These are phyloP conservation scores for Plectosphaerella sp. DNA, from an alignment of 2,329 filamentous ascomycete species.

Conservation along the genomic window DNA sequence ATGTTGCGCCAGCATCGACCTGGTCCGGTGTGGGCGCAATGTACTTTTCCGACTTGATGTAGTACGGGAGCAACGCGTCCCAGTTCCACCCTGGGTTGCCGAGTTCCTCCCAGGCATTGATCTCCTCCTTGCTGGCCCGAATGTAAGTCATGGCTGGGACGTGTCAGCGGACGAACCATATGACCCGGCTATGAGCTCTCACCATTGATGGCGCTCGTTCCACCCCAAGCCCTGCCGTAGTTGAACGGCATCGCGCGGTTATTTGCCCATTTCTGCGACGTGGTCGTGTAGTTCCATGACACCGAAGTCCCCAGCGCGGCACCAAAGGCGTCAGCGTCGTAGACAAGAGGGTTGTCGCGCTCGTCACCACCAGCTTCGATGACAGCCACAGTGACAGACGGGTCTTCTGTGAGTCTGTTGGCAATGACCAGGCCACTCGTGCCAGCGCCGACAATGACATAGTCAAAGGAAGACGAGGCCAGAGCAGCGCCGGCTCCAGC, in stretches of 20 bases:
- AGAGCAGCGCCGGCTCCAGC: too few relatives aligned
- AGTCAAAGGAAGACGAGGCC: conserved; percentile 20
- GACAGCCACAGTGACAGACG: conserved; percentile 24
- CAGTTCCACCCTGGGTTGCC: conserved; percentile 42
- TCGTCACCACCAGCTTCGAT: conserved; percentile 32
- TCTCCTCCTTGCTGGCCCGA: conserved; percentile 33
- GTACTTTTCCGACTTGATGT: conserved; percentile 36
- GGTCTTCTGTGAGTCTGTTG: conserved; percentile 28
- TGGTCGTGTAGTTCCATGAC: conserved; percentile 28
- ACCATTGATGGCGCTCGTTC: conserved; percentile 36
- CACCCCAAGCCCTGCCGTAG: conserved; percentile 32
- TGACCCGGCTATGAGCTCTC: not conserved
- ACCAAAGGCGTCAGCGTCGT: conserved; percentile 19
- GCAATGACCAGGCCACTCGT: conserved; percentile 30
- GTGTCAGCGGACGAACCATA: conserved; percentile 1
- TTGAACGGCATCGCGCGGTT: conserved; percentile 27
- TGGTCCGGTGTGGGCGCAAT: conserved; percentile 27
- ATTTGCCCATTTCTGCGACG: conserved; percentile 21
- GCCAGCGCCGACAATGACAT: conserved; percentile 31
- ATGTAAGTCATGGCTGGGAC: conserved; percentile 36
- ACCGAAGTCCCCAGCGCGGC: conserved; percentile 20
- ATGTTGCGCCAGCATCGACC: conserved; percentile 26
- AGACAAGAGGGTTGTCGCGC: conserved; percentile 26
- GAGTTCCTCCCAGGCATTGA: conserved; percentile 37
- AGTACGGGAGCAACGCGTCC: conserved; percentile 39